Percentiles rank a stretch among this genome's conserved stretches.
Conservation (phyloP, 108 stramenopile species). For the Nitzschia sp. region DNA sequence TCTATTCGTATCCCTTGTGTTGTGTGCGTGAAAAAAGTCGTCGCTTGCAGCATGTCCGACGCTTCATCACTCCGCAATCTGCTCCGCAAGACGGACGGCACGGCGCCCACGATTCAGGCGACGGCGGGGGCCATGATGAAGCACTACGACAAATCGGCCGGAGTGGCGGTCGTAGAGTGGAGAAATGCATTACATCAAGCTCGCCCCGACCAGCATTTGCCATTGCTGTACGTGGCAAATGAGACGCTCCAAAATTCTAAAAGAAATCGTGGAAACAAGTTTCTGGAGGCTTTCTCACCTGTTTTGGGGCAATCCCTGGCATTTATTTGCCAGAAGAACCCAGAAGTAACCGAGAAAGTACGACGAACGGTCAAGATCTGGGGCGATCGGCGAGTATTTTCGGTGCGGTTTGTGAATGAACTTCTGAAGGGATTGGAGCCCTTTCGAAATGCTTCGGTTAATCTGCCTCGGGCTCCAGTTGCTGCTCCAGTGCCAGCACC, state of each 20-base stretch:
- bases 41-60: too few species aligned
- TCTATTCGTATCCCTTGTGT: too few species aligned
- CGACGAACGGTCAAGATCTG: constrained; percentile 85
- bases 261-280: constrained; percentile 85
- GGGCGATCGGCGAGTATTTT: constrained; percentile 83
- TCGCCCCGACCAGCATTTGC: constrained; percentile 53
- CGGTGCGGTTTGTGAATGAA: constrained; percentile 75
- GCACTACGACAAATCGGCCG: constrained; percentile 70
- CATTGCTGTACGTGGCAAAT: constrained; percentile 87
- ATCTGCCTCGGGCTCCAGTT: not conserved
- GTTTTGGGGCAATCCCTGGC: constrained; percentile 67
- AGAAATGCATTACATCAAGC: constrained; percentile 65
- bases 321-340: constrained; percentile 55
- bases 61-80: constrained; percentile 23
- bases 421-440: constrained; percentile 67
- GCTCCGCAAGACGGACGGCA: constrained; percentile 30
- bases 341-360: constrained; percentile 60
- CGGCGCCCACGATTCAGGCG: constrained; percentile 68
- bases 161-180: constrained; percentile 81
- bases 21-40: too few species aligned
- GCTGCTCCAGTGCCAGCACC: not conserved
- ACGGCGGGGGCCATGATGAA: constrained; percentile 80
- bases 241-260: constrained; percentile 84
- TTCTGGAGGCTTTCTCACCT: constrained; percentile 80
- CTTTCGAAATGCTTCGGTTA: constrained; percentile 45